phyloP scores from a whole-genome alignment of 2,329 filamentous ascomycete genomes.

The Fusarium avenaceum region DNA sequence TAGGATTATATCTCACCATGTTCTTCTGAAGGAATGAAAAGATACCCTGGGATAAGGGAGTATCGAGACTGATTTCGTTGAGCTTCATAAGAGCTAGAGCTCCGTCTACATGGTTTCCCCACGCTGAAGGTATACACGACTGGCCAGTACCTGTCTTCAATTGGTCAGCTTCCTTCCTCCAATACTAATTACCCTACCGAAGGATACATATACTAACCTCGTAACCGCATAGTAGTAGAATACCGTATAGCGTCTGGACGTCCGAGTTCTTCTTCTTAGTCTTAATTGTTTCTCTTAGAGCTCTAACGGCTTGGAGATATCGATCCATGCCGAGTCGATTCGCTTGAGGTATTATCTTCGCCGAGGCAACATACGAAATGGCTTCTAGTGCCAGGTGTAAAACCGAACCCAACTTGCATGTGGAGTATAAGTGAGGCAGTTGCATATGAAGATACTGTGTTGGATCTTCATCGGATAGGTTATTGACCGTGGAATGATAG shows the following conservation, averaged over 20 bases:
- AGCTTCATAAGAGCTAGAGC: background rate
- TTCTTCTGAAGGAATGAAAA: background rate
- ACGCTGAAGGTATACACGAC: background rate
- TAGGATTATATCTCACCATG: background rate
- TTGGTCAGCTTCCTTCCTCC: background rate
- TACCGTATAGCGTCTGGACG: background rate
- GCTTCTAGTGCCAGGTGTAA: constrained; percentile 1
- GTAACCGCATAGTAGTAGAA: constrained; percentile 5
- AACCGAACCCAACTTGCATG: background rate
- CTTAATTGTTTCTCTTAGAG: background rate
- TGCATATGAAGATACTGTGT: background rate
- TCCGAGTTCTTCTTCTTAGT: too few species aligned
- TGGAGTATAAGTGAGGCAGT: background rate
- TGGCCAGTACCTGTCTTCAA: background rate
- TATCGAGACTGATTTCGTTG: background rate
- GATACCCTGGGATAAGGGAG: background rate
- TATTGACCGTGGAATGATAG: background rate
- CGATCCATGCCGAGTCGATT: background rate
- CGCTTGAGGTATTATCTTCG: background rate
- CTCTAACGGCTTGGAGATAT: background rate
- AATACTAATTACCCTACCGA: too few species aligned
- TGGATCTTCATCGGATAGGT: background rate
- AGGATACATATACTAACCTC: background rate
- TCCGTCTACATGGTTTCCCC: background rate
- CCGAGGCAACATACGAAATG: background rate